phyloP scores from a whole-genome alignment of 208 protist species.

The Wallacemonas sp. region DNA sequence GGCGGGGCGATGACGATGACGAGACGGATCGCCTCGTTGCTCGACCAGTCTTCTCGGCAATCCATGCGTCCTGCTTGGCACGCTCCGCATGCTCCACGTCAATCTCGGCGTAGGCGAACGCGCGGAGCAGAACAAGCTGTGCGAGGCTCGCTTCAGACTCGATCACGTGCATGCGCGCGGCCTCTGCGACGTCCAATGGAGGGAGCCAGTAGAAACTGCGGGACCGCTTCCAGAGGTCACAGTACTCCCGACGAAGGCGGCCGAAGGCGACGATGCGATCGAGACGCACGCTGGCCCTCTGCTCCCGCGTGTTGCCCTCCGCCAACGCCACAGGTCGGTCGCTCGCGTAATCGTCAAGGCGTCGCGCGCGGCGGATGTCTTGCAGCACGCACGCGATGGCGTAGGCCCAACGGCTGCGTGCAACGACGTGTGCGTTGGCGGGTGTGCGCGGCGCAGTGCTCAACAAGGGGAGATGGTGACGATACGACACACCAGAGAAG shows the following conservation, averaged over 20 bases:
- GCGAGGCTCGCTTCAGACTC: constrained; percentile 59
- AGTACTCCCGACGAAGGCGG: constrained; percentile 59
- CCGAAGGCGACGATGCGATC: constrained; percentile 58
- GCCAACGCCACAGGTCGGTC: too few species aligned
- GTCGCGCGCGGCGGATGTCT: constrained; percentile 19
- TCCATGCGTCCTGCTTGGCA: constrained; percentile 48
- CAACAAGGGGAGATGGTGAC: constrained; percentile 61
- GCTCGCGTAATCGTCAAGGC: constrained; percentile 9
- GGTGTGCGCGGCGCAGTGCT: background rate
- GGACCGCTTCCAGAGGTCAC: constrained; percentile 62
- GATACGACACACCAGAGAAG: constrained; percentile 51
- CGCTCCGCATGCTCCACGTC: constrained; percentile 34
- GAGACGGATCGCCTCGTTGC: background rate
- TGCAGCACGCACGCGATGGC: constrained; percentile 33
- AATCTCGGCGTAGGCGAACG: constrained; percentile 67
- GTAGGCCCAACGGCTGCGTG: constrained; percentile 44
- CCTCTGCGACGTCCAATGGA: constrained; percentile 52
- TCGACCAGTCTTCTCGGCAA: constrained; percentile 20
- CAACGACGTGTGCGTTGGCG: constrained; percentile 1
- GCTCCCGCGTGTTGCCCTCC: background rate
- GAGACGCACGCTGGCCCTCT: constrained; percentile 24
- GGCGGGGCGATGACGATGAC: too few species aligned
- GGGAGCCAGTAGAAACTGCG: constrained; percentile 56
- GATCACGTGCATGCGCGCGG: constrained; percentile 32
- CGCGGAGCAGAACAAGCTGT: constrained; percentile 79